Conservation (phyloP, 2,329 filamentous ascomycete species). For the Cladophialophora bantiana region DNA sequence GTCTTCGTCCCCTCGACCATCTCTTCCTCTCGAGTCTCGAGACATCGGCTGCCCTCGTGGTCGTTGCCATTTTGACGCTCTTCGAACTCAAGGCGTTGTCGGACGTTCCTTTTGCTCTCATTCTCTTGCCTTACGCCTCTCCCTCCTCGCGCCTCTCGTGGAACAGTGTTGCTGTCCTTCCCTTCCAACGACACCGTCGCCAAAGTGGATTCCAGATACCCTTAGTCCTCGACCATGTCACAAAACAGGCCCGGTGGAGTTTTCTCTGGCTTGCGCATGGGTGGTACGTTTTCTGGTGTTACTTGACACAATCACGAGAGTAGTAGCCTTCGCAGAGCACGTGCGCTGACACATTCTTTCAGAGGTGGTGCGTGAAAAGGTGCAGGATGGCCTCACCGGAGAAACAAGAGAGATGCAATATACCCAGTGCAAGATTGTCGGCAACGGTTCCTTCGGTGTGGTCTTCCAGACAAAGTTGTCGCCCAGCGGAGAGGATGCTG, state of each 20-base stretch:
- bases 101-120: conserved; percentile 22
- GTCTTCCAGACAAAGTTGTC: conserved; percentile 99
- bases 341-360: conserved; percentile 42
- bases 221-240: conserved; percentile 69
- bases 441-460: conserved; percentile 97
- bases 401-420: conserved; percentile 97
- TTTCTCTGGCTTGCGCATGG: conserved; percentile 90
- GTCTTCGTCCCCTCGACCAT: conserved; percentile 32
- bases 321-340: conserved; percentile 24
- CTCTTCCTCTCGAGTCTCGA: conserved; percentile 32
- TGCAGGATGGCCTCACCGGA: conserved; percentile 96
- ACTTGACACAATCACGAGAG: conserved; percentile 27
- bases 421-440: conserved; percentile 99
- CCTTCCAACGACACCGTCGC: conserved; percentile 27
- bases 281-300: conserved; percentile 72
- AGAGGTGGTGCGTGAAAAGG: conserved; percentile 99
- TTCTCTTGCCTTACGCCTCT: conserved; percentile 23
- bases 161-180: conserved; percentile 23
- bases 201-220: conserved; percentile 41
- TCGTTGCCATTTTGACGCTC: conserved; percentile 21
- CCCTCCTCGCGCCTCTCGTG: conserved; percentile 31
- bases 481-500: conserved; percentile 96
- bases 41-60: conserved; percentile 24
- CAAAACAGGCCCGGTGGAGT: conserved; percentile 83
- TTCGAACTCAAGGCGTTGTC: conserved; percentile 21